Base-by-base conservation (phyloP, 495 filamentous ascomycete species). In the Saxophila tyrrhenica region DNA sequence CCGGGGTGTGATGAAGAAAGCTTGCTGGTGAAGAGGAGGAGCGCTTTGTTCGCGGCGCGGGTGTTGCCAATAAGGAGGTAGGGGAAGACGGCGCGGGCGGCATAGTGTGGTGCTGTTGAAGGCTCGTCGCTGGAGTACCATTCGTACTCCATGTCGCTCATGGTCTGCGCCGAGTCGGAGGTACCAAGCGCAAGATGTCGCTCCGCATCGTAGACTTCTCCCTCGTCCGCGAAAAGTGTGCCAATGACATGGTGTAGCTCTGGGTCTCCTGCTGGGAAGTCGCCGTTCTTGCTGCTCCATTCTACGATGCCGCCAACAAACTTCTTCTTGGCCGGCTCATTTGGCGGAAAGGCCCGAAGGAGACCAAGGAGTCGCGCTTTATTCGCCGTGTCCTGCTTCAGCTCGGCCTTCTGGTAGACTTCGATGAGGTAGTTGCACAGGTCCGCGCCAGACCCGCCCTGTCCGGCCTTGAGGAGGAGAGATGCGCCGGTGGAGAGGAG, bases 211-310 rank as follows among this genome's bases (percentile, higher is more conserved):
- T 95, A 94, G 11, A 83, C 79, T 47, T 94, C 86, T 66, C 86
- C 81, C 63, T 95, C 90, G 83, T 58, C 86, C 11, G 89, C 89
- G 65, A 86, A 94, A 24, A 97, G 73, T 9, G 81, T 83, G 41
- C 92, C 92, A 20, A 84, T 84, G 48, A 94, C 89, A 71, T 97
- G 90, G 66, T 99, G 92, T 54, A 99, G 73, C 56, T 97, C 94
- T 3, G 94, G 87, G 62, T 99, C 92, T 44, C 92, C 92, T 57
- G 88, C 83, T 43, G 94, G 92, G 64, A 87, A 84, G 39, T 91
- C 86, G 55, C 90, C 89, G 63, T 78, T 82, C 61, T 83, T 86
- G 23, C 78, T 75, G 60, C 88, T 90, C 92, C 92, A 99, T 79
- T 80, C 78, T 63, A 96, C 84, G 63, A 89, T 84, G 66, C 95